Base-by-base conservation (phyloP, 345 rosid species). In the Acer campestre region DNA sequence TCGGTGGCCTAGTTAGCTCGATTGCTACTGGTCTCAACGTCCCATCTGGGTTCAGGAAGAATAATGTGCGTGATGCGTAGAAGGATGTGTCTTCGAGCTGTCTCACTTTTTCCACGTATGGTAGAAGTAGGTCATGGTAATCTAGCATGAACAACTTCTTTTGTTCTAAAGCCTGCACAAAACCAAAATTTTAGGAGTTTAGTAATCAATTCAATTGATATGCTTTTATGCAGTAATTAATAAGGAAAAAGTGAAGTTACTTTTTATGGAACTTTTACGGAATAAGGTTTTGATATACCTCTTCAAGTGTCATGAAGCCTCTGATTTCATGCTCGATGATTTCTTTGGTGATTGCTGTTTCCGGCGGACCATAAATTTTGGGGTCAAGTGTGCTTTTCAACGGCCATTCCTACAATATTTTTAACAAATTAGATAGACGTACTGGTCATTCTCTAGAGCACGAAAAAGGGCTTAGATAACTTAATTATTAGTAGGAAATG, bases 361-460 rank as follows among this genome's bases (percentile, higher is more conserved):
- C 90, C 1, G 86, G 77, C 0, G 90, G 86, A 22, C 98, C 98
- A 7, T 92, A 94, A n/a, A 83, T 81, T 9, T 23, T 67, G 0
- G 95, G 89, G 73, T 94, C 98, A 49, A 94, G 90, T 31, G 84
- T 82, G 80, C 98, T 92, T 81, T 69, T 85, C 85, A 92, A 25
- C 27, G 98, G 98, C 95, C 95, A 94, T 71, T 94, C 98, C 98
- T 91, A 77, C 11, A 79, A 6, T 25, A 71, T n/a, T 68, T n/a
- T 48, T 35, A 13, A 3, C 61, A 70, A 25, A 22, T 61, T 10
- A 22, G 10, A 10, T 42, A 42, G 1, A 42, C 9, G 1, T 22
- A 20, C 6, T 2, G n/a, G n/a, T 53, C 58, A 61, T 23, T 23
- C 16, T 53, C 4, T 2, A 13, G 14, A 11, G 16, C 16, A 49